A percentile compares a stretch with the other conserved stretches of the same genome.
Conservation (phyloP, 805 yeast genomes). For the Ogataea corticis region DNA sequence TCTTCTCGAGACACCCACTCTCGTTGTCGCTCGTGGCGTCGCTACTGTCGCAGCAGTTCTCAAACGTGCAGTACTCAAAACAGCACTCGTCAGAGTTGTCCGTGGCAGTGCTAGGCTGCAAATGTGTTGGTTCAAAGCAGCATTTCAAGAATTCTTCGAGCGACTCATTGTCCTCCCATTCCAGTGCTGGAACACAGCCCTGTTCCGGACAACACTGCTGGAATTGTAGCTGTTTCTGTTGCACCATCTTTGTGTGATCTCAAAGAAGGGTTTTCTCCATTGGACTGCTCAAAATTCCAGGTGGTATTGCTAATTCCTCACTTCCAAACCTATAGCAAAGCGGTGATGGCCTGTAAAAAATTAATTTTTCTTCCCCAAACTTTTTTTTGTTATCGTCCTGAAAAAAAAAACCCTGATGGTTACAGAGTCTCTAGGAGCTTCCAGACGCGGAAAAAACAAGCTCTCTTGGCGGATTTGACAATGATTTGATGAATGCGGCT, state of each 20-base stretch:
- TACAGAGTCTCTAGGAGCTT: not conserved
- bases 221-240: slow-evolving; percentile 2
- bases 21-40: not conserved
- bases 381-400: not conserved
- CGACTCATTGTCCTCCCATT: slow-evolving; percentile 10
- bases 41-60: slow-evolving; percentile 13
- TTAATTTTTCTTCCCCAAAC: not conserved
- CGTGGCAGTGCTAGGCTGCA: slow-evolving; percentile 8
- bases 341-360: not conserved
- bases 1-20: not conserved
- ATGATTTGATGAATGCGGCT: not conserved
- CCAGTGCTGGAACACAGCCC: slow-evolving; percentile 5
- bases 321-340: too few relatives aligned
- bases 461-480: not conserved
- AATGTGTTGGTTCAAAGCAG: slow-evolving; percentile 28
- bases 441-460: not conserved
- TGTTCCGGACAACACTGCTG: slow-evolving; percentile 12
- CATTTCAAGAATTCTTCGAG: slow-evolving; percentile 24
- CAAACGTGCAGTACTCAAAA: slow-evolving; percentile 29
- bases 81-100: slow-evolving; percentile 23
- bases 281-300: too few relatives aligned
- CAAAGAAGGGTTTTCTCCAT: too few relatives aligned
- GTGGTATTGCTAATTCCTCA: not conserved
- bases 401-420: slow-evolving; percentile 6
- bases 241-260: too few relatives aligned